These are phyloP conservation scores for Aegilops speltoides DNA, from an alignment of 176 grass and related monocot species.

Conservation along the genomic window DNA sequence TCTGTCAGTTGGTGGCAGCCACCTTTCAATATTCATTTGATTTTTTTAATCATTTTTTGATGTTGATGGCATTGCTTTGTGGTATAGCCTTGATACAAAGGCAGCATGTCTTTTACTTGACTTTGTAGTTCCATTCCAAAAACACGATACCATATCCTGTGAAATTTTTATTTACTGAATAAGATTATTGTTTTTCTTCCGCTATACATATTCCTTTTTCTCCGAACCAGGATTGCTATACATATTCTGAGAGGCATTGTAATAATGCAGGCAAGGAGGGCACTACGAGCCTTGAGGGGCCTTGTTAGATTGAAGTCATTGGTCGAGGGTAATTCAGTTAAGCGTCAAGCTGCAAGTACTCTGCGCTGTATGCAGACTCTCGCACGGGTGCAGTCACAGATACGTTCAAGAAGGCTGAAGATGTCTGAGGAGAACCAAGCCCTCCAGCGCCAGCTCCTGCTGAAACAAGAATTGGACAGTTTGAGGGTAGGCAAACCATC, in stretches of 20 bases:
- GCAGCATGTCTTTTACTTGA: neutral
- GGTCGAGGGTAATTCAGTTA: slow-evolving; percentile 88
- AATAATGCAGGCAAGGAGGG: slow-evolving; percentile 80
- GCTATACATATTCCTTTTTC: neutral
- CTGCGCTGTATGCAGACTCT: slow-evolving; percentile 94
- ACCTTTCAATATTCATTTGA: slow-evolving; percentile 44
- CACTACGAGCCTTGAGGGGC: slow-evolving; percentile 76
- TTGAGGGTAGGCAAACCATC: slow-evolving; percentile 66
- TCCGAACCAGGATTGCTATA: neutral
- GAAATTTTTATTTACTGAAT: neutral
- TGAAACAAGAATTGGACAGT: slow-evolving; percentile 88
- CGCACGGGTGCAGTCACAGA: slow-evolving; percentile 86
- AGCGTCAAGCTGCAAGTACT: slow-evolving; percentile 90
- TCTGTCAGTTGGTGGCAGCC: slow-evolving; percentile 48
- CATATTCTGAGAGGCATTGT: slow-evolving; percentile 12
- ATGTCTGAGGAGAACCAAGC: slow-evolving; percentile 98
- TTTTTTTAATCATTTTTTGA: slow-evolving; percentile 40
- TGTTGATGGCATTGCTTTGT: slow-evolving; percentile 33
- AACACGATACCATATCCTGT: neutral
- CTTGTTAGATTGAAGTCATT: slow-evolving; percentile 90
- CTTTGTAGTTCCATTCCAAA: neutral
- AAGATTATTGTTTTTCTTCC: neutral
- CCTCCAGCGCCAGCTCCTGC: slow-evolving; percentile 81
- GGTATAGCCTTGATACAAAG: neutral
- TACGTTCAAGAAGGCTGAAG: slow-evolving; percentile 73